A percentile compares a stretch with the other conserved stretches of the same genome.
phyloP scores from a whole-genome alignment of 768 basidiomycete species.

The Ephemerocybe angulata region DNA sequence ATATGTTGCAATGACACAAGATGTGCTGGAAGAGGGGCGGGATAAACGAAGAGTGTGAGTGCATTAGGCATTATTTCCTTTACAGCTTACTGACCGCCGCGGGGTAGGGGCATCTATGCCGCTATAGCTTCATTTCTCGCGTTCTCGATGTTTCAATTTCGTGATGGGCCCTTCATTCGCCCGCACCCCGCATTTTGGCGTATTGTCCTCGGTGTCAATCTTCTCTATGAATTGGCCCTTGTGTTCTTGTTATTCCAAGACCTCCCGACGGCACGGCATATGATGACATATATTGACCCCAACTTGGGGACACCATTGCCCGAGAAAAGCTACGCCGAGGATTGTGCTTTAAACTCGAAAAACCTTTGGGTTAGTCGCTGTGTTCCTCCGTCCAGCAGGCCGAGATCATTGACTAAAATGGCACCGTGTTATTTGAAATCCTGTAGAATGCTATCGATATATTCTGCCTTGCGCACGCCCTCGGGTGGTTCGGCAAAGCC shows the following conservation, averaged over 20 bases:
- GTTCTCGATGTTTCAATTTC: constrained; percentile 86
- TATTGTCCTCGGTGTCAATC: constrained; percentile 71
- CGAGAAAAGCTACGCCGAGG: constrained; percentile 84
- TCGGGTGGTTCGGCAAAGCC: constrained; percentile 92
- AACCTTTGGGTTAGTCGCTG: constrained; percentile 61
- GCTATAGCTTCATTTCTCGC: constrained; percentile 68
- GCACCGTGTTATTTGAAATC: too few species aligned
- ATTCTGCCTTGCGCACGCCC: constrained; percentile 79
- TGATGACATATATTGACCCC: constrained; percentile 80
- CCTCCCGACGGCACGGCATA: constrained; percentile 65
- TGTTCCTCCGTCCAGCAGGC: neutral
- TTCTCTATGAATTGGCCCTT: constrained; percentile 77
- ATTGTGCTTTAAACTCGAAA: constrained; percentile 59
- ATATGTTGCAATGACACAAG: constrained; percentile 79
- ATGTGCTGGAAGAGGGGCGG: constrained; percentile 77
- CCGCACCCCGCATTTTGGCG: constrained; percentile 90
- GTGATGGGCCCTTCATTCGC: constrained; percentile 85
- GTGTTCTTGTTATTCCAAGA: constrained; percentile 89
- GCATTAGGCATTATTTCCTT: constrained; percentile 1
- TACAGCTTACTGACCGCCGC: constrained; percentile 6
- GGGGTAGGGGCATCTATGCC: constrained; percentile 69
- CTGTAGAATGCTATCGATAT: constrained; percentile 75
- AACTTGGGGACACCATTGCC: constrained; percentile 67
- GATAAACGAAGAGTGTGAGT: constrained; percentile 79
- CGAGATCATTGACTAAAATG: constrained; percentile 1